Evolutionary conservation across 106 monocot species (phyloP), one percentile per base, ranked within the genome.

Genomic region (Iris macrosiphon): DNA sequence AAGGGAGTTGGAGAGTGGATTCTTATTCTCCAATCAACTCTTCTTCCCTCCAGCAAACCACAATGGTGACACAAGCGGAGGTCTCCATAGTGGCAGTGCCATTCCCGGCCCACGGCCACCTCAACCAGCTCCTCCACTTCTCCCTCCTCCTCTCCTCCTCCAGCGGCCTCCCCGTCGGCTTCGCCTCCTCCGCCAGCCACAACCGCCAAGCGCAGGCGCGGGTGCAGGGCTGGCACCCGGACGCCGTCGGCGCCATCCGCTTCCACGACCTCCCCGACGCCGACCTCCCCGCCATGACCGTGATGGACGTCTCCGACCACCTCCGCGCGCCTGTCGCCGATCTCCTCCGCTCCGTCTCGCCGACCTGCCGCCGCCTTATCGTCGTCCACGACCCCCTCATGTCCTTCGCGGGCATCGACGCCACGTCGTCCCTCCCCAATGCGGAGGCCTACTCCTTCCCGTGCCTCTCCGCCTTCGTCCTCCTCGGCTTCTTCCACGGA

Each of bases 81-180:
- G 68, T 87, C 4, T 53, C 37, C 12, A 46, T 80, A 22, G 72
- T 84, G 14, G 60, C 67, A 7, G 84, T 84, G 14, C 80, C 89
- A 15, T 84, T 84, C 61, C 80, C 80, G 6, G 80, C 80, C 4
- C 84, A 89, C 35, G 80, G 84, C 56, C 89, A 89, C 71, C 77
- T 89, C 4, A 89, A 89, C 74, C 80, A 70, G 39, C 80, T 89
- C 40, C 76, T 89, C 49, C 88, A 89, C 70, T 64, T 89, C 51
- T 83, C 73, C 7, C 72, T 83, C 20, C 57, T 70, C 12, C 64
- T 86, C 69, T 57, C 74, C 10, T 31, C 39, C 41, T 25, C 32
- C 42, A 37, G 40, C 30, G 57, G 63, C 33, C 17, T 89, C 23
- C 26, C 75, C 46, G 57, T 74, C 33, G 71, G 81, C 71, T 89